Conservation (phyloP, 2,329 filamentous ascomycete species). For the Fusarium algeriense region DNA sequence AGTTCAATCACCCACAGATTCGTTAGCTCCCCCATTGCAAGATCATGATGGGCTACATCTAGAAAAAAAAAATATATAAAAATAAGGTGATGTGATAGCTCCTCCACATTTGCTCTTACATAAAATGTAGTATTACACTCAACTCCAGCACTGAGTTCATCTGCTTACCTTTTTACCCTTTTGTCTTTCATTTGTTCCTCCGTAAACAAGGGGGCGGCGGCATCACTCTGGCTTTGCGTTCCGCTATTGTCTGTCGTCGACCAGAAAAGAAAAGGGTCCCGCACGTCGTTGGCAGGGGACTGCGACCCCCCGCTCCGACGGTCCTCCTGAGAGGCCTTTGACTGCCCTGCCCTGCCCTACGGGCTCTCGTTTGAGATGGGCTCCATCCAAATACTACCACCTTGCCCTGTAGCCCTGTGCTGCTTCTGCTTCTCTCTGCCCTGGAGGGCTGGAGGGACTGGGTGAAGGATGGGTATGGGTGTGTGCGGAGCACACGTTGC, state of each 20-base stretch:
- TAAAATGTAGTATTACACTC: slow-evolving; percentile 29
- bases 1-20: slow-evolving; percentile 23
- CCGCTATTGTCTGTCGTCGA: slow-evolving; percentile 11
- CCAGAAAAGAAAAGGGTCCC: slow-evolving; percentile 1
- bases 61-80: no score
- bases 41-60: slow-evolving; percentile 17
- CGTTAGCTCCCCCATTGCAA: slow-evolving; percentile 5
- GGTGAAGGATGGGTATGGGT: not conserved
- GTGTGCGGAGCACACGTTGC: slow-evolving; percentile 5
- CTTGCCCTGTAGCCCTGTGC: slow-evolving; percentile 32
- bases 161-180: slow-evolving; percentile 19
- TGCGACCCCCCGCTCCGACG: slow-evolving; percentile 16
- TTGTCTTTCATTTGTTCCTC: not conserved
- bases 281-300: slow-evolving; percentile 13
- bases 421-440: slow-evolving; percentile 21
- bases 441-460: slow-evolving; percentile 28
- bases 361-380: slow-evolving; percentile 4
- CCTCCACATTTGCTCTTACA: slow-evolving; percentile 27
- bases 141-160: slow-evolving; percentile 5
- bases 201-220: slow-evolving; percentile 18
- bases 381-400: slow-evolving; percentile 15
- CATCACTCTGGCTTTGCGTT: slow-evolving; percentile 17
- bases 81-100: slow-evolving; percentile 1
- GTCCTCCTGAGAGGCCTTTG: slow-evolving; percentile 19
- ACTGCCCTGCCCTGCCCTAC: slow-evolving; percentile 38